Evolutionary conservation across 345 rosid species (phyloP), one percentile per base, ranked within the genome.

Genomic region (Arabidopsis arenosa): DNA sequence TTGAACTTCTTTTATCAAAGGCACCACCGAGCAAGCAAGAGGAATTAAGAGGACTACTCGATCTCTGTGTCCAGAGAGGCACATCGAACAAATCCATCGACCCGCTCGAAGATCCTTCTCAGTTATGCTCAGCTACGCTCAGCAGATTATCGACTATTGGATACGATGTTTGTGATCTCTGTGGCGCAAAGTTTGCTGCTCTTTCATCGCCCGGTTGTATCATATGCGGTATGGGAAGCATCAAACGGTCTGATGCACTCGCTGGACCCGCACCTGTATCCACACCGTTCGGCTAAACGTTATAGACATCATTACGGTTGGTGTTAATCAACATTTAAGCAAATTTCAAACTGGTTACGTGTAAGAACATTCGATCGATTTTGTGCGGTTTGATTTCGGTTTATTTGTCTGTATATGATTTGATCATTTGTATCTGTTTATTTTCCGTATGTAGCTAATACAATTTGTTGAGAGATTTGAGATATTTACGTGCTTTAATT

Each of bases 151-250:
- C 99, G 11, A 95, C 99, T 56, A 95, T 95, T 39, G 98, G 98
- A 17, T 90, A 95, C 28, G 99, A 92, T 77, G 97, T 92, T 39
- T 95, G 98, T 3, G 99, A 92, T 87, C 88, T 90, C 32, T 92
- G 99, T 73, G 96, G 98, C 8, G 91, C 97, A 37, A 95, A 92
- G 77, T 95, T 92, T 76, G 92, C 99, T 0, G 99, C 99, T 8
- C 84, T 90, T 40, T 86, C 97, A 3, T 40, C 98, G 0, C 96
- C 98, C 6, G 99, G 96, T 48, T 95, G 99, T 87, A 87, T 95
- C 51, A 90, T 90, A 21, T 95, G 99, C 65, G 99, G 99, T 53
- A 92, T 95, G 99, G 99, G 99, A 80, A 88, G 90, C 57, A 89
- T 95, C 36, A 89, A 90, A 82, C 84, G 99, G 55, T 95, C 99